Evolutionary conservation across 2,329 filamentous ascomycete genomes (phyloP), one percentile per base, ranked within the genome.

Genomic region (Polychaeton citri): DNA sequence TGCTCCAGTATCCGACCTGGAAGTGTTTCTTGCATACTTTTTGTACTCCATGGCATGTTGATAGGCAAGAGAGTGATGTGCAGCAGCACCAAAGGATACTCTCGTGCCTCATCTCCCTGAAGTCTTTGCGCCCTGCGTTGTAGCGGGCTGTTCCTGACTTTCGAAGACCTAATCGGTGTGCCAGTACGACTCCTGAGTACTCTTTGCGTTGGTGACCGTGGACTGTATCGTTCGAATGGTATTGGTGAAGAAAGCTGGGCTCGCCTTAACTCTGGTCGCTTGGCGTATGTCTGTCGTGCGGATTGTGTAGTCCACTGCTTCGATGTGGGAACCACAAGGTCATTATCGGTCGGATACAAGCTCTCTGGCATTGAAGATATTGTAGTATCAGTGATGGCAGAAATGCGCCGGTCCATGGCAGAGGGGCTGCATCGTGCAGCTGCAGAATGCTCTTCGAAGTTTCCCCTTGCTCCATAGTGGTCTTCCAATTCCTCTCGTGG

Each of bases 31-130:
- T 59, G 60, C 47, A 76, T 60, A 13, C 61, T 48, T 6, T 65
- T 58, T 35, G 61, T 56, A 3, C 65, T 61, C 32, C 79, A 86
- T 1, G 68, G 64, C 65, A 79, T 74, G 28, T 74, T 66, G 7
- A 84, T 65, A 0, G 83, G 81, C 4, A 90, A 62, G 1, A 88
- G 64, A 0, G 81, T 87, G 21, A 83, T 77, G 47, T 90, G 83
- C 3, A 90, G 65, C 32, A 90, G 64, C 1, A 90, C 80, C 2
- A 90, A 66, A 2, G 83, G 83, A n/a, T 49, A 49, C 7, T 48
- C 41, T 24, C 45, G 44, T 32, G 42, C 41, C 16, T 45, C 42
- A 10, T 36, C 37, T 13, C 37, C 37, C n/a, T 31, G 15, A 2
- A 21, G 18, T 17, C 44, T 42, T 16, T 39, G 43, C 3, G 41